Base-by-base conservation (phyloP, 192 early-diverging fungal species). In the Umbelopsis ramanniana region DNA sequence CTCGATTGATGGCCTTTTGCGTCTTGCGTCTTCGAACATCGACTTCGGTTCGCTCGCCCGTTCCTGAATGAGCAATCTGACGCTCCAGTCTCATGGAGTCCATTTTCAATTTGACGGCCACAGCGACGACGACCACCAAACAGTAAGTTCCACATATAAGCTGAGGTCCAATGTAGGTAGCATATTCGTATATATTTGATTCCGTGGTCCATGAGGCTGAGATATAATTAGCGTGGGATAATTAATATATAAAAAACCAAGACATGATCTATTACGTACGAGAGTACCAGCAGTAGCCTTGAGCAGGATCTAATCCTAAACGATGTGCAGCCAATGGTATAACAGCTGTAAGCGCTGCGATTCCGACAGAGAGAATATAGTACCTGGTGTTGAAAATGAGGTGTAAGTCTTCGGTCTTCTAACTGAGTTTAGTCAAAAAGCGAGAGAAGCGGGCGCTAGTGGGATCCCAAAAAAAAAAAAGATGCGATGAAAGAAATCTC, bases 101-200 rank as follows among this genome's bases (percentile, higher is more conserved):
- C 21, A 52, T 37, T 43, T 70, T 70, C 0, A 70, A 23, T 46
- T 52, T 70, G 50, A 70, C 14, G 6, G 71, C 71, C 3, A 72
- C 71, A 21, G 55, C 26, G 21, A 38, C 3, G 7, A 60, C 71
- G 8, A 72, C 54, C 0, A 72, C 71, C 26, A 60, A n/a, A 54
- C 71, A 72, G 40, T 72, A 72, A 45, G 55, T 55, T 14, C 52
- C 45, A 14, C 52, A 72, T 22, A 60, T 21, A 19, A 57, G 33
- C n/a, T 57, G 35, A 43, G 71, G 71, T 21, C 52, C 55, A 52
- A 72, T 37, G 45, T 57, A 72, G 33, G 71, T 55, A 46, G 3
- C 29, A 37, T 53, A 72, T 63, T 72, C 71, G 37, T 55, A 72
- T 23, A 52, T 72, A 37, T 72, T 52, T 2, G 71, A 72, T 17